Evolutionary conservation across 768 basidiomycete genomes (phyloP).

Genomic region (Mycena leptocephala): DNA sequence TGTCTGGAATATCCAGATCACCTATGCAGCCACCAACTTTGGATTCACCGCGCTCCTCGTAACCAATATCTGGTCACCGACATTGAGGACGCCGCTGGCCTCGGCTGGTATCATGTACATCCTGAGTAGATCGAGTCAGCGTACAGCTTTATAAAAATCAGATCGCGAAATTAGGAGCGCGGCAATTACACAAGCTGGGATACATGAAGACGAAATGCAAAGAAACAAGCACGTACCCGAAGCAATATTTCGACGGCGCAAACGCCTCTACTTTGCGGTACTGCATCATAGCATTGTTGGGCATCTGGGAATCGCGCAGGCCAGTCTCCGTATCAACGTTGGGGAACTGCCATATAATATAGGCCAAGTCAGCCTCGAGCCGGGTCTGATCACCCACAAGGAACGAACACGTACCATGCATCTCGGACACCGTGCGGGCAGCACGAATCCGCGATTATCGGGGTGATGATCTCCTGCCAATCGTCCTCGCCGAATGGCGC

Average conservation of each 20-base stretch:
- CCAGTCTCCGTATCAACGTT: slow-evolving; percentile 36
- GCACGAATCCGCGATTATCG: slow-evolving; percentile 13
- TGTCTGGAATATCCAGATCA: too few species aligned
- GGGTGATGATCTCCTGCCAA: slow-evolving; percentile 34
- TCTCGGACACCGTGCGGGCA: slow-evolving; percentile 31
- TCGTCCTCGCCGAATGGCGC: slow-evolving; percentile 37
- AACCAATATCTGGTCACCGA: slow-evolving; percentile 31
- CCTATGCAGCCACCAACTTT: slow-evolving; percentile 9
- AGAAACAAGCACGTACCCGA: slow-evolving; percentile 14
- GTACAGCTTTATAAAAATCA: too few species aligned
- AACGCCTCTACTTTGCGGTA: slow-evolving; percentile 32
- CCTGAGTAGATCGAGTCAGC: not conserved
- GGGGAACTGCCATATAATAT: slow-evolving; percentile 30
- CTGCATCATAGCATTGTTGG: slow-evolving; percentile 39
- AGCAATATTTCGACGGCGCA: slow-evolving; percentile 31
- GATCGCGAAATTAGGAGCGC: too few species aligned
- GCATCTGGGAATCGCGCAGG: slow-evolving; percentile 33
- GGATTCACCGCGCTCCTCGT: slow-evolving; percentile 30
- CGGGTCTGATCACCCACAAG: not conserved
- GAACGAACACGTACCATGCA: slow-evolving; percentile 33
- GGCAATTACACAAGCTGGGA: too few species aligned
- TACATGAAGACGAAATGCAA: not conserved
- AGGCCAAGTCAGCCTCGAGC: not conserved
- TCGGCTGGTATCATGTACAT: slow-evolving; percentile 38
- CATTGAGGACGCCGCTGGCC: slow-evolving; percentile 23